These are phyloP conservation scores for Aspergillus cavernicola DNA, from an alignment of 495 filamentous ascomycete species.

Conservation along the genomic window DNA sequence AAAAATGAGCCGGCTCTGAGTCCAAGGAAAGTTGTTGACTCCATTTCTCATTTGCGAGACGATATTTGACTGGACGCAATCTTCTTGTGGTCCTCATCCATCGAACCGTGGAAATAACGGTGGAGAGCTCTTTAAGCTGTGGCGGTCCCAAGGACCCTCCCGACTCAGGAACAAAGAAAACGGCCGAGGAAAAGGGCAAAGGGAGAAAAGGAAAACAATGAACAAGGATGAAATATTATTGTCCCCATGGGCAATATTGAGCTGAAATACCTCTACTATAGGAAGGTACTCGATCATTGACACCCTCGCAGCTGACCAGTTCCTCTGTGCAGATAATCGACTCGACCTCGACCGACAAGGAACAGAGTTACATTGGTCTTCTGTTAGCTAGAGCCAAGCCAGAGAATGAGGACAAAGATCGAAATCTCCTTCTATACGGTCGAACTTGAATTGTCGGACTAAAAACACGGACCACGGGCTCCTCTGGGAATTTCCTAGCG, in stretches of 20 bases:
- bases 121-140: slow-evolving; percentile 17
- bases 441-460: background rate
- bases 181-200: background rate
- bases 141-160: slow-evolving; percentile 16
- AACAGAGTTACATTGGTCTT: background rate
- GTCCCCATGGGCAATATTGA: background rate
- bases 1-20: too few relatives aligned
- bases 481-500: slow-evolving; percentile 24
- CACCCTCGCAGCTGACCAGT: background rate
- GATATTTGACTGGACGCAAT: slow-evolving; percentile 12
- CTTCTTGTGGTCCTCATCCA: slow-evolving; percentile 5
- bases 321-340: background rate
- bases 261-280: too few relatives aligned
- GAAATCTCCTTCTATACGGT: background rate
- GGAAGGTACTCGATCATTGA: background rate
- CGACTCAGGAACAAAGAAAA: slow-evolving; percentile 6
- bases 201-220: slow-evolving; percentile 1
- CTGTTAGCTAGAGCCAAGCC: background rate
- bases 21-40: background rate
- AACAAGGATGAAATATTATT: background rate
- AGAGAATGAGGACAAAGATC: background rate
- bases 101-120: slow-evolving; percentile 16
- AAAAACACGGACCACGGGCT: slow-evolving; percentile 34
- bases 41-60: slow-evolving; percentile 12
- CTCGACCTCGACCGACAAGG: background rate